phyloP scores from a whole-genome alignment of 2,329 filamentous ascomycete species.

The Colletotrichum horii region DNA sequence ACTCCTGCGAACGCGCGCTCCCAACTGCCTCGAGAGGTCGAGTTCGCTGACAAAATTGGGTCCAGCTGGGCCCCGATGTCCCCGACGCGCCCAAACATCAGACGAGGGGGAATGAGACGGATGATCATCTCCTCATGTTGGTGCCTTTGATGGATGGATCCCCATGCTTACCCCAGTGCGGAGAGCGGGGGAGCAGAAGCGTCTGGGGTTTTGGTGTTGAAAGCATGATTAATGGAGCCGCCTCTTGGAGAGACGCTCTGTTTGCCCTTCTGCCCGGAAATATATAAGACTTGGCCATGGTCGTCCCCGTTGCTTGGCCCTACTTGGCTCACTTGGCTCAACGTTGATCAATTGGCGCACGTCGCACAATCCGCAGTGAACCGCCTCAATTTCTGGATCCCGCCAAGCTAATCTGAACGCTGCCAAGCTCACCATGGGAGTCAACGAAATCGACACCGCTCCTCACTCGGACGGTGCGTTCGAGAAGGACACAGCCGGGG shows the following conservation, averaged over 20 bases:
- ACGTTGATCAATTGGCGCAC: not conserved
- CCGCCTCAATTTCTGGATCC: not conserved
- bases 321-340: not conserved
- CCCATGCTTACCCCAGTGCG: constrained; percentile 1
- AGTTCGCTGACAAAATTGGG: not conserved
- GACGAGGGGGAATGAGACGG: not conserved
- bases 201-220: not conserved
- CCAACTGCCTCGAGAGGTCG: not conserved
- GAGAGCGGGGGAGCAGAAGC: not conserved
- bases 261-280: not conserved
- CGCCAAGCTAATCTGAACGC: not conserved
- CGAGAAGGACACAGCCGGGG: not conserved
- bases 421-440: not conserved
- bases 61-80: not conserved
- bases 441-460: constrained; percentile 8
- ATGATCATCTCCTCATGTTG: constrained; percentile 1
- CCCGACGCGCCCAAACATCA: not conserved
- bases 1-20: not conserved
- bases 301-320: not conserved
- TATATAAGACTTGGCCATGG: not conserved
- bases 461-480: not conserved
- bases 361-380: not conserved
- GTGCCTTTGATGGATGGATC: not conserved
- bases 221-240: not conserved
- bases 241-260: not conserved